Conservation (phyloP, 2,329 filamentous ascomycete genomes). For the Pseudophaeomoniella oleicola region DNA sequence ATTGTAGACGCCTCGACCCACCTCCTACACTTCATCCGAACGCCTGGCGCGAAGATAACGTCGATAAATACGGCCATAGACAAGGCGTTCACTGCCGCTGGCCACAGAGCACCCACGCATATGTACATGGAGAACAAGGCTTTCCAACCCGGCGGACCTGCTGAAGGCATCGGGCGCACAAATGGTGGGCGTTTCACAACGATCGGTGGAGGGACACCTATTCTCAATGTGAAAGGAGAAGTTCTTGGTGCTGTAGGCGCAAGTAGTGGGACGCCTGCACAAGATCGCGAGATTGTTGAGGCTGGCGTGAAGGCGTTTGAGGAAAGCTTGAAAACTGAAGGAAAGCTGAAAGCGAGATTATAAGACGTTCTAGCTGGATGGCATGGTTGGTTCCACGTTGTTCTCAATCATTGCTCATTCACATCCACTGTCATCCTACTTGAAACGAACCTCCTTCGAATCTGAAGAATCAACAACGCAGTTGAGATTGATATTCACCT, state of each 20-base stretch:
- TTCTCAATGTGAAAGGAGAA: slow-evolving; percentile 28
- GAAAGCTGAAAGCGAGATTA: slow-evolving; percentile 26
- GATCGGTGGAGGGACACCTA: slow-evolving; percentile 39
- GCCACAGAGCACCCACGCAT: slow-evolving; percentile 36
- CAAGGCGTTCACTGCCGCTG: slow-evolving; percentile 42
- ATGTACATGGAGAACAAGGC: slow-evolving; percentile 34
- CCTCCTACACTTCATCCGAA: slow-evolving; percentile 27
- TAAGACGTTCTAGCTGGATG: no score
- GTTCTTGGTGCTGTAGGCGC: slow-evolving; percentile 41
- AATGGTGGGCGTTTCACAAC: slow-evolving; percentile 40
- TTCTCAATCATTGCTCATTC: no score
- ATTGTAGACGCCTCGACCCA: slow-evolving; percentile 14
- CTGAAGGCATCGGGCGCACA: slow-evolving; percentile 36
- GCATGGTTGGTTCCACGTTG: no score
- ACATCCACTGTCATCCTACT: no score
- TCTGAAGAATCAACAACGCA: no score
- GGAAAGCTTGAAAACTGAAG: slow-evolving; percentile 15
- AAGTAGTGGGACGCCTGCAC: slow-evolving; percentile 37
- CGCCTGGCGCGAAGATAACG: slow-evolving; percentile 40
- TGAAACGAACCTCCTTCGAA: no score
- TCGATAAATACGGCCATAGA: slow-evolving; percentile 36
- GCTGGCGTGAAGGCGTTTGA: slow-evolving; percentile 36
- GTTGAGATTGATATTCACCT: no score
- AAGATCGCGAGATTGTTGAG: slow-evolving; percentile 39
- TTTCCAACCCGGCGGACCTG: slow-evolving; percentile 37